A percentile compares a stretch with the other conserved stretches of the same genome.
These are phyloP conservation scores for Carpinus viminea DNA, from an alignment of 306 rosid genomes.

Conservation along the genomic window DNA sequence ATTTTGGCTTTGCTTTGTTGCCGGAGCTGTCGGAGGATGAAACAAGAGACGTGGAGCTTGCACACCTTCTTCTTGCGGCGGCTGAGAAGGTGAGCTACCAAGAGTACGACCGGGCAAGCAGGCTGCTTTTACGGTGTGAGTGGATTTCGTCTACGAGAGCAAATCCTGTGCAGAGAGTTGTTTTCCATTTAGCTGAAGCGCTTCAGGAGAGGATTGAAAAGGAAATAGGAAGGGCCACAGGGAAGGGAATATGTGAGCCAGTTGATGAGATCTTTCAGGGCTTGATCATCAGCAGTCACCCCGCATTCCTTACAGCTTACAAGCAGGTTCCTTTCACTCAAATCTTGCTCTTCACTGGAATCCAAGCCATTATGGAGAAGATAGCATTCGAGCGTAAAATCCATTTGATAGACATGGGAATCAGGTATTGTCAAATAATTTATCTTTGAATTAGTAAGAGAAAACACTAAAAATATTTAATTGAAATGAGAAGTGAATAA, in stretches of 20 bases:
- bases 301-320: conserved; percentile 25
- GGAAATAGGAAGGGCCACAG: conserved; percentile 37
- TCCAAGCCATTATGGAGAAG: conserved; percentile 65
- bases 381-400: conserved; percentile 43
- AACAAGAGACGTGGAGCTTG: conserved; percentile 65
- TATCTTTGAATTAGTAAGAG: no score
- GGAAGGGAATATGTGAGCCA: conserved; percentile 1
- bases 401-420: conserved; percentile 64
- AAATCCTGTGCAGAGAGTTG: conserved; percentile 50
- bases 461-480: no score
- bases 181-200: conserved; percentile 55
- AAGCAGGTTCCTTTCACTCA: conserved; percentile 56
- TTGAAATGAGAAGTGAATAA: no score
- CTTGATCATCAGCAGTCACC: no score
- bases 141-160: conserved; percentile 40
- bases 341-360: conserved; percentile 46
- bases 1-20: conserved; percentile 51
- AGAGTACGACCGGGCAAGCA: conserved; percentile 61
- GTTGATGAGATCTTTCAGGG: no score
- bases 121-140: conserved; percentile 54
- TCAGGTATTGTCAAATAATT: neutral
- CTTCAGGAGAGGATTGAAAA: conserved; percentile 58
- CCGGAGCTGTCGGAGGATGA: conserved; percentile 48
- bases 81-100: conserved; percentile 66
- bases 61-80: conserved; percentile 62